Evolutionary conservation across 257 asterid genomes (phyloP).

Genomic region (Nicotiana noctiflora): DNA sequence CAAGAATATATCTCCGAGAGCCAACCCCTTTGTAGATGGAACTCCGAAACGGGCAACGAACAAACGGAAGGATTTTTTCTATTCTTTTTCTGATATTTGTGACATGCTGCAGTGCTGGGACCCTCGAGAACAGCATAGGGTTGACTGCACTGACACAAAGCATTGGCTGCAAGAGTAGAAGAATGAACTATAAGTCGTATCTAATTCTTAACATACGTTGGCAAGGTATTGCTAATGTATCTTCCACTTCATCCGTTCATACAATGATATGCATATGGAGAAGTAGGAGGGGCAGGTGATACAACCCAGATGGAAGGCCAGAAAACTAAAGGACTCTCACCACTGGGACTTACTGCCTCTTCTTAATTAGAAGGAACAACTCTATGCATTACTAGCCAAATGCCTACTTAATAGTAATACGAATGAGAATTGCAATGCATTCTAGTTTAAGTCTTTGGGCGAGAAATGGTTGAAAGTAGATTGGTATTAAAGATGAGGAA

Average conservation of each 20-base stretch:
- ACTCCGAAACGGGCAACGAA: slow-evolving; percentile 68
- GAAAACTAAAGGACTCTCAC: neutral
- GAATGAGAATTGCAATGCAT: neutral
- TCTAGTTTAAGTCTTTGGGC: neutral
- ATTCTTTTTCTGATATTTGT: slow-evolving; percentile 73
- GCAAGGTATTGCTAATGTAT: neutral
- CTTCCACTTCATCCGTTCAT: neutral
- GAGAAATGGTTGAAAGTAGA: too few species aligned
- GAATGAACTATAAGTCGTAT: slow-evolving; percentile 11
- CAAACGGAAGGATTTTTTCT: slow-evolving; percentile 67
- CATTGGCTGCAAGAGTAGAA: slow-evolving; percentile 80
- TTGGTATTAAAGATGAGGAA: too few species aligned
- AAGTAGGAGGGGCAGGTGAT: neutral
- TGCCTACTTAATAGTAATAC: neutral
- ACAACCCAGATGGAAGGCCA: neutral
- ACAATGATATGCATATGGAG: neutral
- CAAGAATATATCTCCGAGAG: slow-evolving; percentile 88
- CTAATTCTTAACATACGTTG: neutral
- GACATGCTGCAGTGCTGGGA: slow-evolving; percentile 84
- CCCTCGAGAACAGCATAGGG: slow-evolving; percentile 74
- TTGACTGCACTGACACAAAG: slow-evolving; percentile 96
- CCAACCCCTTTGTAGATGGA: slow-evolving; percentile 80
- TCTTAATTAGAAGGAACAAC: neutral
- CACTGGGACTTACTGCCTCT: neutral
- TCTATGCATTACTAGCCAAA: neutral